phyloP scores from a whole-genome alignment of 768 basidiomycete species.

The Tricholomella constricta region DNA sequence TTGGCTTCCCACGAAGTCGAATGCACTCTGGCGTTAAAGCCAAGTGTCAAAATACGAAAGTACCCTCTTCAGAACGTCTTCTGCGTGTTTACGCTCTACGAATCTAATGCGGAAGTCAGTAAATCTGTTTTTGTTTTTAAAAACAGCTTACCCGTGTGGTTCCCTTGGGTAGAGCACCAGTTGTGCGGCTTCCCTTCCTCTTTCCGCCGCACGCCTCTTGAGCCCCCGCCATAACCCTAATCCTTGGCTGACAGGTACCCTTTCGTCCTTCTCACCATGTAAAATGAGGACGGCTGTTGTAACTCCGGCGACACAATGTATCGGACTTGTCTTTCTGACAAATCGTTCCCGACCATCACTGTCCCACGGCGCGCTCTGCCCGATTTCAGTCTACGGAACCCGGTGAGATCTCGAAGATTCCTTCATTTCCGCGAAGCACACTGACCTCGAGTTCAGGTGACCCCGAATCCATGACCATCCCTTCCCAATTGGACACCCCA shows the following conservation, averaged over 20 bases:
- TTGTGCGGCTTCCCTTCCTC: constrained; percentile 29
- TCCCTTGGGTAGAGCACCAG: constrained; percentile 37
- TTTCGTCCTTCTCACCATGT: constrained; percentile 53
- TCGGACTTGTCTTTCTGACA: constrained; percentile 29
- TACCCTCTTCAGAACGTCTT: constrained; percentile 31
- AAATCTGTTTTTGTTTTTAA: not conserved
- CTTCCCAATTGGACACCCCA: constrained; percentile 37
- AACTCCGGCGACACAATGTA: constrained; percentile 40
- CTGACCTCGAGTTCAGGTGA: constrained; percentile 37
- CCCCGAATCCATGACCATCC: constrained; percentile 37
- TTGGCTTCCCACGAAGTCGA: not conserved
- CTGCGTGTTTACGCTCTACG: constrained; percentile 33
- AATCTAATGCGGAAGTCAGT: constrained; percentile 22
- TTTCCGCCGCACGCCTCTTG: constrained; percentile 29
- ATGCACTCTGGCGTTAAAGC: constrained; percentile 6
- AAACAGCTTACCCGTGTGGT: constrained; percentile 33
- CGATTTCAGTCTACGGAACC: constrained; percentile 28
- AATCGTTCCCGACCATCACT: constrained; percentile 15
- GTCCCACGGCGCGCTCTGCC: constrained; percentile 34
- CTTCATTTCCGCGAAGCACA: not conserved
- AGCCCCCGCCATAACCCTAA: constrained; percentile 36
- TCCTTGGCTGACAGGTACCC: constrained; percentile 44
- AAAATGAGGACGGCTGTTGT: constrained; percentile 48
- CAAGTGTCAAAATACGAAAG: constrained; percentile 28
- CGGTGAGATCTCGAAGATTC: constrained; percentile 7